Percentiles rank a stretch among this genome's conserved stretches.
Conservation (phyloP, 2,329 filamentous ascomycete species). For the Cadophora malorum region DNA sequence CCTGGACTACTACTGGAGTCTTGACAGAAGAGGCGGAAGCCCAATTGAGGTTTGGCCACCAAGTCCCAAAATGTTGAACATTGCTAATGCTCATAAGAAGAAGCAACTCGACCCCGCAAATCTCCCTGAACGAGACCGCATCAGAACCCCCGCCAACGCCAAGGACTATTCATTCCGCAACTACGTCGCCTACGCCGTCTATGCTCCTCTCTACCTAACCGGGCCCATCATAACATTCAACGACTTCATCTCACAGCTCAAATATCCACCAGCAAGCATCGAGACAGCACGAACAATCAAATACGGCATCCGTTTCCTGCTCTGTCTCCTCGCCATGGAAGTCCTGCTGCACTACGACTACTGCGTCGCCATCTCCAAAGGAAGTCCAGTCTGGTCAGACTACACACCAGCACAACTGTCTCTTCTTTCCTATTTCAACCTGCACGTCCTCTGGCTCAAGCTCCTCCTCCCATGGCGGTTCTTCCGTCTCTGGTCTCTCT, state of each 20-base stretch:
- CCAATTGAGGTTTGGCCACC: slow-evolving; percentile 76
- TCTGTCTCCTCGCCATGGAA: slow-evolving; percentile 88
- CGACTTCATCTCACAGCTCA: slow-evolving; percentile 89
- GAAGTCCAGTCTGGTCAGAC: slow-evolving; percentile 76
- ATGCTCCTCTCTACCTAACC: slow-evolving; percentile 90
- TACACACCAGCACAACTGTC: slow-evolving; percentile 89
- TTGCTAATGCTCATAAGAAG: slow-evolving; percentile 84
- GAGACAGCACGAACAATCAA: slow-evolving; percentile 73
- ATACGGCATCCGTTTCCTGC: slow-evolving; percentile 82
- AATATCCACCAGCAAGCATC: slow-evolving; percentile 75
- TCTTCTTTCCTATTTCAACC: slow-evolving; percentile 93
- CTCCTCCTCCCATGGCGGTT: slow-evolving; percentile 97
- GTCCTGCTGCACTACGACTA: slow-evolving; percentile 91
- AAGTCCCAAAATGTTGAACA: neutral
- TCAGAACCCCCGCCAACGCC: slow-evolving; percentile 74
- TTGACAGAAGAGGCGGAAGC: slow-evolving; percentile 66
- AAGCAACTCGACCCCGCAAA: slow-evolving; percentile 89
- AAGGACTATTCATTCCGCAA: slow-evolving; percentile 81
- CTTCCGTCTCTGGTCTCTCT: slow-evolving; percentile 93
- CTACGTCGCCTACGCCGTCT: slow-evolving; percentile 88
- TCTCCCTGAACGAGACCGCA: slow-evolving; percentile 87
- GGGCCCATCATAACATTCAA: slow-evolving; percentile 98
- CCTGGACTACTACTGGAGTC: slow-evolving; percentile 93
- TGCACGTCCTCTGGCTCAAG: slow-evolving; percentile 98
- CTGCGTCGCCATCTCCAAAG: slow-evolving; percentile 88